Evolutionary conservation across 1,284 basidiomycete species (phyloP), one percentile per base, ranked within the genome.

Genomic region (Pseudozyma pruni): DNA sequence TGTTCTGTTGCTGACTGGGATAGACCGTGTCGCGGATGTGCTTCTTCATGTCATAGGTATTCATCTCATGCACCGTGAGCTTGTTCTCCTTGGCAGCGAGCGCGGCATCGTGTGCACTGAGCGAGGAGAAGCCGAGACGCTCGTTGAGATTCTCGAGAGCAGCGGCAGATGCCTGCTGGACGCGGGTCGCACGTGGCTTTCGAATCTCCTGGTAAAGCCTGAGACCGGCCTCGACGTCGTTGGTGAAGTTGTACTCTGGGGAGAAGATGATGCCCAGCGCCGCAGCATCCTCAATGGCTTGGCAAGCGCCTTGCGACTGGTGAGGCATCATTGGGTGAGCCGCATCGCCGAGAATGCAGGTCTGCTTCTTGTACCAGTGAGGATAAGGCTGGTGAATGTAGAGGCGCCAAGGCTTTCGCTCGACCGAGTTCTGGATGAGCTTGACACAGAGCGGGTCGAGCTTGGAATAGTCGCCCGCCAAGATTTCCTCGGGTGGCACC

Each of bases 71-170:
- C 44, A 72, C 74, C 8, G 81, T 83, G 49, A 83, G 60, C 69
- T 83, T 82, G 55, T 79, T 78, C 51, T 75, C 76, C 51, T 76
- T 77, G n/a, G 82, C 78, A 11, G 81, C 80, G 14, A 80, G 72
- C 8, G 77, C 77, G n/a, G 79, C 76, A 46, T 81, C 79, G 29
- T 79, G 75, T n/a, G 76, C 75, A n/a, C 76, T 81, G 43, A 76
- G 55, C 40, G 63, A 72, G 2, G 78, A 78, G 63, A 84, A 84
- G 39, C 83, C 83, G 53, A 84, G 82, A 14, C 83, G 73, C 72
- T 84, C 83, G 59, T 83, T 83, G 59, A 84, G 74, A 61, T 84
- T 81, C 60, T 84, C 83, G 13, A 83, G 80, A 6, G 83, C 83
- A 10, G 79, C 63, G 2, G 71, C 56, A 9, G 72, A 77, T 14